Evolutionary conservation across 306 rosid genomes (phyloP).

Genomic region (Begonia loranthoides): DNA sequence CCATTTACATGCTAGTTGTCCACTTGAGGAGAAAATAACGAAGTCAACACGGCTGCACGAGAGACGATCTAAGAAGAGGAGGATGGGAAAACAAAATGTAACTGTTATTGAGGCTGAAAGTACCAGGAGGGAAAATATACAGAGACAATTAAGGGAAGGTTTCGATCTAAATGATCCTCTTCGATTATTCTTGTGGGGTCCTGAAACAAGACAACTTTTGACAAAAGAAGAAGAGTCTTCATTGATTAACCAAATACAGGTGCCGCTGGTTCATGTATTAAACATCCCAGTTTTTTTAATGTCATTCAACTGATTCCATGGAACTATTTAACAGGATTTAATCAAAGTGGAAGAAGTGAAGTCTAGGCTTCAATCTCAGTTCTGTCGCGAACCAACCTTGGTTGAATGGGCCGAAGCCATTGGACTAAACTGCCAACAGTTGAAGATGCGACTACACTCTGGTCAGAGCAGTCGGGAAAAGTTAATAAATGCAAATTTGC

Average conservation of each 20-base stretch:
- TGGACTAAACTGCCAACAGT: slow-evolving; percentile 41
- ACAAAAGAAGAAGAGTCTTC: slow-evolving; percentile 59
- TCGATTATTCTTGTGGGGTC: slow-evolving; percentile 61
- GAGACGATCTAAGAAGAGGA: slow-evolving; percentile 60
- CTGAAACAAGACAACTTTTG: slow-evolving; percentile 74
- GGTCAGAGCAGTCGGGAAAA: slow-evolving; percentile 54
- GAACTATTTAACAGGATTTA: slow-evolving; percentile 47
- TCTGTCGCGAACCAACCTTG: slow-evolving; percentile 73
- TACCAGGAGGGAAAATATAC: slow-evolving; percentile 23
- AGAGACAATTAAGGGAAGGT: slow-evolving; percentile 41
- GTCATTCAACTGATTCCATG: slow-evolving; percentile 14
- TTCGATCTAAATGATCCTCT: slow-evolving; percentile 52
- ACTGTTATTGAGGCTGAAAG: slow-evolving; percentile 22
- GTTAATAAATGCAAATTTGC: slow-evolving; percentile 55
- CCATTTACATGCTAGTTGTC: slow-evolving; percentile 19
- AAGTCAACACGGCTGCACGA: slow-evolving; percentile 54
- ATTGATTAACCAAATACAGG: slow-evolving; percentile 63
- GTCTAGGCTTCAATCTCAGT: slow-evolving; percentile 61
- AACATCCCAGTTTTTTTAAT: no score
- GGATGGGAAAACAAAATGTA: slow-evolving; percentile 25
- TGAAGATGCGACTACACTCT: slow-evolving; percentile 38
- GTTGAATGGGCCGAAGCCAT: slow-evolving; percentile 87
- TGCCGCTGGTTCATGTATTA: slow-evolving; percentile 9
- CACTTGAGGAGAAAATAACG: slow-evolving; percentile 26
- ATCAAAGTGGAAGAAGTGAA: slow-evolving; percentile 50